Evolutionary conservation across 768 basidiomycete species (phyloP).

Genomic region (Collybia mongolica): DNA sequence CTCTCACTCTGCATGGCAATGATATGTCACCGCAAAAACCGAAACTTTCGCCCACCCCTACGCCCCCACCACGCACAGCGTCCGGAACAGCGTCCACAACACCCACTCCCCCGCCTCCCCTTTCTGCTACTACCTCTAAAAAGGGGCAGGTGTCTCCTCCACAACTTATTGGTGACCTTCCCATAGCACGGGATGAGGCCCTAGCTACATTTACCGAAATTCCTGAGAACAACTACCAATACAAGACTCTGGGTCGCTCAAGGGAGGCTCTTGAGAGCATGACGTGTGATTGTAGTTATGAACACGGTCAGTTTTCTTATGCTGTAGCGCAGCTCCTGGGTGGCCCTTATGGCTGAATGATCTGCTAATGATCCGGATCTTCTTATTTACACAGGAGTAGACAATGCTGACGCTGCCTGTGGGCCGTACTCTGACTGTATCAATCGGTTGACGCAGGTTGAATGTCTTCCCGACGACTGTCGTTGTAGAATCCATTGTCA

Average conservation of each 20-base stretch:
- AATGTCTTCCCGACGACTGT: slow-evolving; percentile 91
- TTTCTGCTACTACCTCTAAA: slow-evolving; percentile 22
- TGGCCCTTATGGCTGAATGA: slow-evolving; percentile 6
- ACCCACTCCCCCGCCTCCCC: slow-evolving; percentile 37
- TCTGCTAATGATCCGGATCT: slow-evolving; percentile 7
- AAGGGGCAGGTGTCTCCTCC: slow-evolving; percentile 37
- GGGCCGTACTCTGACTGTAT: slow-evolving; percentile 92
- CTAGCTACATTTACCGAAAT: slow-evolving; percentile 73
- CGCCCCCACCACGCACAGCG: slow-evolving; percentile 28
- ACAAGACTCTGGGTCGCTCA: slow-evolving; percentile 81
- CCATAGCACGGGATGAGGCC: slow-evolving; percentile 73
- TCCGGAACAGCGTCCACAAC: slow-evolving; percentile 35
- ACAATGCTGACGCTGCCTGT: slow-evolving; percentile 69
- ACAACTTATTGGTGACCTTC: slow-evolving; percentile 82
- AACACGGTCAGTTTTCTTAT: slow-evolving; percentile 63
- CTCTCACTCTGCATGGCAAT: slow-evolving; percentile 31
- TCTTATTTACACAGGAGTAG: slow-evolving; percentile 42
- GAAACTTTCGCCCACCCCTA: slow-evolving; percentile 33
- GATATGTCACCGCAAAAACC: slow-evolving; percentile 30
- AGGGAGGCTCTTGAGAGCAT: slow-evolving; percentile 90
- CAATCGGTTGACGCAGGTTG: slow-evolving; percentile 95
- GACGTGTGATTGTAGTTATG: slow-evolving; percentile 91
- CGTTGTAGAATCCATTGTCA: slow-evolving; percentile 78
- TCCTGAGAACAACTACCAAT: slow-evolving; percentile 80
- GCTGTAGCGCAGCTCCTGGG: slow-evolving; percentile 1